Base-by-base conservation (phyloP, 108 stramenopile genomes). In the Discostella stelligeroides region DNA sequence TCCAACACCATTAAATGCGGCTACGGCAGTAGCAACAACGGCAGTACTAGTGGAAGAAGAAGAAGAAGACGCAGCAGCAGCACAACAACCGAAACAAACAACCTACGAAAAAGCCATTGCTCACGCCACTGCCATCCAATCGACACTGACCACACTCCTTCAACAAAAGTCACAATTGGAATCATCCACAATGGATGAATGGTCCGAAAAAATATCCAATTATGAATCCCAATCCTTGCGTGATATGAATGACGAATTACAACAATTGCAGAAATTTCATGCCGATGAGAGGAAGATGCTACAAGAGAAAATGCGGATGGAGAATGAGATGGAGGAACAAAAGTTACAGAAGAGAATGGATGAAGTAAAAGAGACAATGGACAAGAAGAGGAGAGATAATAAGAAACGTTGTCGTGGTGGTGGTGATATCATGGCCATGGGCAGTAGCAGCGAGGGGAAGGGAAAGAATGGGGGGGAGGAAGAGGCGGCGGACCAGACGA, bases 241-340 rank as follows among this genome's bases (percentile, higher is more conserved):
- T 11, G 24, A 7, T 0, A 25, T 1, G 51, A 27, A 4, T 24
- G 51, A 53, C 51, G 51, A 53, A 8, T 53, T 53, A 25, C 24
- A 53, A 7, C 2, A 5, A 14, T 27, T 53, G 24, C 51, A 25
- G 24, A 24, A 25, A 0, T 20, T n/a, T 0, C 51, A 53, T 12
- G 51, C 24, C 25, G 25, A 25, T 1, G 51, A 53, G 9, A 20
- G 24, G 7, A 25, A 53, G 4, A 0, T 10, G 23, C 7, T 53
- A 7, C 6, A 13, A 12, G 51, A 53, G 23, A 53, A 25, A 23
- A 5, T 27, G 4, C 24, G 51, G 51, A 12, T 53, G 25, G 51
- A 53, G 21, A 53, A 53, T 27, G 51, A 53, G 15, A 53, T 53
- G 1, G 51, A 53, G 25, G 51, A 53, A 27, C 12, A 25, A 23